Percentiles rank a stretch among this genome's conserved stretches.
phyloP scores from a whole-genome alignment of 306 rosid species.

The Vigna hirtella region DNA sequence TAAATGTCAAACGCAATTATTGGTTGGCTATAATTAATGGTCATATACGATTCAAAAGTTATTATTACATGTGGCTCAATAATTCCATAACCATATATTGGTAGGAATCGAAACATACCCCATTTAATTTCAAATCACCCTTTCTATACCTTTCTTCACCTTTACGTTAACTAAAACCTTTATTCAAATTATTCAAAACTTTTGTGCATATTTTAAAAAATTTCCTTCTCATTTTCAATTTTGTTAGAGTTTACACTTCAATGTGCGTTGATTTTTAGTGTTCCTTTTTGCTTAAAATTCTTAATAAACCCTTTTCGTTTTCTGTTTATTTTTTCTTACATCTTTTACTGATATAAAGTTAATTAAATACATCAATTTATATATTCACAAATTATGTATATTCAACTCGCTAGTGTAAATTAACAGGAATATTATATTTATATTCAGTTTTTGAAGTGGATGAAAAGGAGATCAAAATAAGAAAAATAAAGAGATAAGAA shows the following conservation, averaged over 20 bases:
- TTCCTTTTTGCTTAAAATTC: neutral
- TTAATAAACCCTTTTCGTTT: neutral
- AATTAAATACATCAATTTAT: neutral
- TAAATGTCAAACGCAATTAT: neutral
- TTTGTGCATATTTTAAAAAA: neutral
- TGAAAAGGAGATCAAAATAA: neutral
- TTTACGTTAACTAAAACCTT: neutral
- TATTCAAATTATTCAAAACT: neutral
- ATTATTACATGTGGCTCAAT: constrained; percentile 12
- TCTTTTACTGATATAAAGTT: neutral
- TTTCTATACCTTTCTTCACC: neutral
- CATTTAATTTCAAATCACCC: neutral
- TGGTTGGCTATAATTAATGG: neutral
- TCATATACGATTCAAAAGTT: neutral
- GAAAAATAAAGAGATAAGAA: neutral
- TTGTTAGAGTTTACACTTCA: neutral
- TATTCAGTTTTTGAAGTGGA: too few species aligned
- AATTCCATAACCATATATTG: neutral
- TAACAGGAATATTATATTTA: neutral
- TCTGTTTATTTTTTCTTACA: neutral
- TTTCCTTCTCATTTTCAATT: neutral
- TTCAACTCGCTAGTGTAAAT: neutral
- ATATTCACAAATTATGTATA: neutral
- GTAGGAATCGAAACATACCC: neutral
- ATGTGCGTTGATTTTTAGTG: too few species aligned